These are phyloP conservation scores for Paecilomyces sp. DNA, from an alignment of 2,329 filamentous ascomycete species.

Conservation along the genomic window DNA sequence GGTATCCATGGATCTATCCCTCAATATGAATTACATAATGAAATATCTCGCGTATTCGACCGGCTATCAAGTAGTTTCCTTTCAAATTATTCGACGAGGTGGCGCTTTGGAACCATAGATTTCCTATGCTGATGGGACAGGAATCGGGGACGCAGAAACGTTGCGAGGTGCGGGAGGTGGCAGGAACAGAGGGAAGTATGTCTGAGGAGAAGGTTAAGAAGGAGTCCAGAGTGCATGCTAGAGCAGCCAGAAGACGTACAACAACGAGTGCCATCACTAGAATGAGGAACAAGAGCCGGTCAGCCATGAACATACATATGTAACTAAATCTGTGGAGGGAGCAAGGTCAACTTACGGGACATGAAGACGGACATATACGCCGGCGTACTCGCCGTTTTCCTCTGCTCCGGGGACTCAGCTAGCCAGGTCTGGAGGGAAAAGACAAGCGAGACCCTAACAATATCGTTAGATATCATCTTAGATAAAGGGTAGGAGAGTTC, in stretches of 20 bases:
- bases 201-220: slow-evolving; percentile 31
- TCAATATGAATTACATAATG: background rate
- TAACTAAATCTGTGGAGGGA: background rate
- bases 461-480: background rate
- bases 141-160: slow-evolving; percentile 39
- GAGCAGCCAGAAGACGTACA: slow-evolving; percentile 25
- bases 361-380: slow-evolving; percentile 70
- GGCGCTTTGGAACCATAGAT: background rate
- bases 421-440: slow-evolving; percentile 44
- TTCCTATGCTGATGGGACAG: slow-evolving; percentile 35
- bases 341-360: slow-evolving; percentile 53
- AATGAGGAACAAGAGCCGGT: slow-evolving; percentile 9
- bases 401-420: slow-evolving; percentile 41
- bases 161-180: slow-evolving; percentile 41
- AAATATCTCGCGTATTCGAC: background rate
- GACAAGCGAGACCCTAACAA: slow-evolving; percentile 39
- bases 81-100: background rate
- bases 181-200: slow-evolving; percentile 60
- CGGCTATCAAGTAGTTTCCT: background rate
- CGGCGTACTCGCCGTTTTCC: slow-evolving; percentile 60
- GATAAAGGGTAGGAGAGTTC: slow-evolving; percentile 1
- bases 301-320: background rate
- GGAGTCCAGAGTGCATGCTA: background rate
- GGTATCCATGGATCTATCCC: background rate
- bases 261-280: slow-evolving; percentile 54